Percentiles rank a stretch among this genome's conserved stretches.
Conservation (phyloP, 208 protist species). For the Porcisia hertigi region DNA sequence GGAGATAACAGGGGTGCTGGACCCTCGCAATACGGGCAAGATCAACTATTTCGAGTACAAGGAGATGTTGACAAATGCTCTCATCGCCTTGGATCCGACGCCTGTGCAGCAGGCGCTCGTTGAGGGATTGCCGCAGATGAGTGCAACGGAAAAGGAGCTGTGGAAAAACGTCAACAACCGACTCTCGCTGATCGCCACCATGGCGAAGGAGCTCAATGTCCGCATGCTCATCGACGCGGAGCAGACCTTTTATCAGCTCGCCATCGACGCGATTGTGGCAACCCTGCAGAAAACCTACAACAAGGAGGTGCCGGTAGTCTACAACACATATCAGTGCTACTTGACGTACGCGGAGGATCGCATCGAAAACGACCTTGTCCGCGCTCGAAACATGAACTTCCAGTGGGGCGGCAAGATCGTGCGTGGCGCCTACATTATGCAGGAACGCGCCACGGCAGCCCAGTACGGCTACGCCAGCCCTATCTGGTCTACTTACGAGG, state of each 20-base stretch:
- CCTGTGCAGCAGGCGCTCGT: constrained; percentile 60
- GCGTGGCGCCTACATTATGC: constrained; percentile 95
- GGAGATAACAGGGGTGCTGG: constrained; percentile 58
- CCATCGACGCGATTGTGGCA: constrained; percentile 93
- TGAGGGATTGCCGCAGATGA: constrained; percentile 70
- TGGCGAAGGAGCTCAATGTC: constrained; percentile 69
- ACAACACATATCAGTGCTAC: constrained; percentile 98
- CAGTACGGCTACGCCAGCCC: constrained; percentile 86
- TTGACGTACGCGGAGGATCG: constrained; percentile 90
- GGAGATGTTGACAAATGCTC: constrained; percentile 76
- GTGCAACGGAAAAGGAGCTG: constrained; percentile 70
- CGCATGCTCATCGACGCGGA: constrained; percentile 95
- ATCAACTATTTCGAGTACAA: constrained; percentile 92
- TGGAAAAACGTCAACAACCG: constrained; percentile 70
- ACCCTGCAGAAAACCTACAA: constrained; percentile 93
- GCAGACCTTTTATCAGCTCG: constrained; percentile 96
- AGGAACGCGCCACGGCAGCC: constrained; percentile 77
- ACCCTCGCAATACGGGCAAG: constrained; percentile 67
- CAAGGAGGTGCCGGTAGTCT: constrained; percentile 87
- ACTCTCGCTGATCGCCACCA: constrained; percentile 71
- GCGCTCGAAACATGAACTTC: constrained; percentile 74
- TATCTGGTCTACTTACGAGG: constrained; percentile 90
- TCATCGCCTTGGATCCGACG: constrained; percentile 61
- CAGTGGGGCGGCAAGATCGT: constrained; percentile 96
- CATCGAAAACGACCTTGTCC: constrained; percentile 88